Conservation (phyloP, 75 land plant genomes). For the Picea sitchensis region DNA sequence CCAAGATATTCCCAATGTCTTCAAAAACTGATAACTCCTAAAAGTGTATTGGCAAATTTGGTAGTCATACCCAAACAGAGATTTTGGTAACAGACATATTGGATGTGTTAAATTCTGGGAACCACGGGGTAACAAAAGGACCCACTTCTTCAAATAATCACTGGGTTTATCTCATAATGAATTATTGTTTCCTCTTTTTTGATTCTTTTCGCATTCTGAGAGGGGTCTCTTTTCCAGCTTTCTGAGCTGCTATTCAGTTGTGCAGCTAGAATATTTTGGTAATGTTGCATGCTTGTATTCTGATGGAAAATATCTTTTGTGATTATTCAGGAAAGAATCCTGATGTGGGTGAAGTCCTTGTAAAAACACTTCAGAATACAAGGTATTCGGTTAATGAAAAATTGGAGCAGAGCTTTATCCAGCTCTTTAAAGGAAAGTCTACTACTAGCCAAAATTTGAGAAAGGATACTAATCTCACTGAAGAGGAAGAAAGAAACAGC, state of each 20-base stretch:
- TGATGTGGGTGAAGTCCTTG: conserved; percentile 84
- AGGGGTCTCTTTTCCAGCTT: not conserved
- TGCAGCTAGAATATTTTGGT: not conserved
- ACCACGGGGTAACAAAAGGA: too few relatives aligned
- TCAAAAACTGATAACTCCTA: not conserved
- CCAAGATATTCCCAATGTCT: too few relatives aligned
- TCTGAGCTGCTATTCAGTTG: not conserved
- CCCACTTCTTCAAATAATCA: too few relatives aligned
- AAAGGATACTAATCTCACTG: conserved; percentile 2
- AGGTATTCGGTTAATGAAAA: conserved; percentile 90
- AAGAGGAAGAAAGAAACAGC: conserved; percentile 3
- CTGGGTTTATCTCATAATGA: too few relatives aligned
- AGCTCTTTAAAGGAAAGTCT: conserved; percentile 51
- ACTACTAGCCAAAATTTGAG: not conserved
- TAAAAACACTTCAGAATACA: conserved; percentile 88
- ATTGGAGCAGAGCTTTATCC: conserved; percentile 75
- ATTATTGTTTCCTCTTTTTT: too few relatives aligned
- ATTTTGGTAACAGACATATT: not conserved
- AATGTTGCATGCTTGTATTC: not conserved
- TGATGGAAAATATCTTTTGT: conserved; percentile 13
- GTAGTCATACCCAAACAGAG: not conserved
- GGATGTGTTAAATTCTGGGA: too few relatives aligned
- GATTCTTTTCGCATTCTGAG: too few relatives aligned
- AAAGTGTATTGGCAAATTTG: not conserved
- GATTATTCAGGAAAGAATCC: conserved; percentile 40